Evolutionary conservation across 371 early-diverging fungal species (phyloP), one percentile per base, ranked within the genome.

Genomic region (Rhizopus delemar): DNA sequence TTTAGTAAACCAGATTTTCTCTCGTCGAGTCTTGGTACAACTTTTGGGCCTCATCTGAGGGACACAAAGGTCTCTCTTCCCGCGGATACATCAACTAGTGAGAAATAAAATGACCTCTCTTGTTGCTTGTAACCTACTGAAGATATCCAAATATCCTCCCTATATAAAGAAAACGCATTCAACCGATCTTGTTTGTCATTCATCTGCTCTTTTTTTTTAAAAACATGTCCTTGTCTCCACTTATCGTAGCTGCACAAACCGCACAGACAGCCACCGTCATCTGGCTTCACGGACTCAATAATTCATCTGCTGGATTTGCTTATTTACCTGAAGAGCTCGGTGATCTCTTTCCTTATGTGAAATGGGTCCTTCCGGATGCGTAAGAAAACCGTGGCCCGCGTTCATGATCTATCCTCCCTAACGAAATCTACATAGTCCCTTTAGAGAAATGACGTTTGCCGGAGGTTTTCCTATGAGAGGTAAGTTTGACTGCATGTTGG

Each of bases 241-340:
- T 46, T 6, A 39, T 36, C 32, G 28, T 48, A 16, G 31, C 31
- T 38, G 28, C 57, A 8, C 63, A 32, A 4, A 51, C 56, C 31
- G 68, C 60, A 34, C 85, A 84, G 60, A 74, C 80, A 12, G 83
- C 85, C 9, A 82, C 85, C 36, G 70, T 84, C 8, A 52, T 84
- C 43, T 78, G 83, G 61, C 59, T 81, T 46, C 85, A 84, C 52
- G 85, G 85, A 2, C 68, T 83, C 8, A 84, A 84, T 7, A 84
- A 84, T 59, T 57, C 68, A 2, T 84, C 84, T 5, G 52, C 65
- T 28, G 82, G 83, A 22, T 84, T 84, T 81, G 63, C 46, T 5
- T 56, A 46, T n/a, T 22, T 56, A 13, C 22, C 57, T 5, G 36
- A 46, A 7, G 46, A 56, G n/a, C 57, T 56, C 15, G 35, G 35